These are phyloP conservation scores for Spergularia bocconei DNA, from an alignment of 148 eudicot species.

Conservation along the genomic window DNA sequence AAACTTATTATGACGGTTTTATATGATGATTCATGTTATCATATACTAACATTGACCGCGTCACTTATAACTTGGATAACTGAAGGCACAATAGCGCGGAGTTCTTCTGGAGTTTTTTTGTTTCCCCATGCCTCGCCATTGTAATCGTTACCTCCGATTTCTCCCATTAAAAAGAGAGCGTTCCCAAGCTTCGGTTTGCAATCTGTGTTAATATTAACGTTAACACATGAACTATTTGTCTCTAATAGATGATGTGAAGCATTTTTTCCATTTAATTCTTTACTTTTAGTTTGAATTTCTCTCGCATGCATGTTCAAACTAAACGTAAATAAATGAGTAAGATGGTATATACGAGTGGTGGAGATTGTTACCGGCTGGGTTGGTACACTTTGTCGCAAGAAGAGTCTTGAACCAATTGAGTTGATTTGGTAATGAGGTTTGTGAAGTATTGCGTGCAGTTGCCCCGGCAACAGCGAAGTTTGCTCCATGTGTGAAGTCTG, in stretches of 20 bases:
- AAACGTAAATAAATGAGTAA: no score
- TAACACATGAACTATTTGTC: no score
- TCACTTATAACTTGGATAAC: slow-evolving; percentile 14
- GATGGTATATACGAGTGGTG: no score
- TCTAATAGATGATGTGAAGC: no score
- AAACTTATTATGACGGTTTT: neutral
- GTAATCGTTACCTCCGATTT: slow-evolving; percentile 35
- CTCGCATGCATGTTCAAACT: no score
- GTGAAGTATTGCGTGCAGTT: neutral
- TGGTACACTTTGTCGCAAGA: neutral
- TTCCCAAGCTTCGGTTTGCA: slow-evolving; percentile 25
- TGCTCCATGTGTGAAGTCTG: slow-evolving; percentile 20
- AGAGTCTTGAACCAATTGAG: slow-evolving; percentile 21
- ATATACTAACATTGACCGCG: slow-evolving; percentile 1
- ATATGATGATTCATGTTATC: neutral
- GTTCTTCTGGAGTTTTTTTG: neutral
- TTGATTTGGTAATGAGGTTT: neutral
- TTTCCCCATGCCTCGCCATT: slow-evolving; percentile 4
- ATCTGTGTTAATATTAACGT: slow-evolving; percentile 1
- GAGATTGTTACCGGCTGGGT: slow-evolving; percentile 5
- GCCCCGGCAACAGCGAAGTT: slow-evolving; percentile 29
- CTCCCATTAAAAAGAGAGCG: slow-evolving; percentile 28
- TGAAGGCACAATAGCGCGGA: neutral
- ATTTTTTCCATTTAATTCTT: no score
- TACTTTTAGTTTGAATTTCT: no score